These are phyloP conservation scores for Ophiosphaerella korrae DNA, from an alignment of 2,329 filamentous ascomycete genomes.

Conservation along the genomic window DNA sequence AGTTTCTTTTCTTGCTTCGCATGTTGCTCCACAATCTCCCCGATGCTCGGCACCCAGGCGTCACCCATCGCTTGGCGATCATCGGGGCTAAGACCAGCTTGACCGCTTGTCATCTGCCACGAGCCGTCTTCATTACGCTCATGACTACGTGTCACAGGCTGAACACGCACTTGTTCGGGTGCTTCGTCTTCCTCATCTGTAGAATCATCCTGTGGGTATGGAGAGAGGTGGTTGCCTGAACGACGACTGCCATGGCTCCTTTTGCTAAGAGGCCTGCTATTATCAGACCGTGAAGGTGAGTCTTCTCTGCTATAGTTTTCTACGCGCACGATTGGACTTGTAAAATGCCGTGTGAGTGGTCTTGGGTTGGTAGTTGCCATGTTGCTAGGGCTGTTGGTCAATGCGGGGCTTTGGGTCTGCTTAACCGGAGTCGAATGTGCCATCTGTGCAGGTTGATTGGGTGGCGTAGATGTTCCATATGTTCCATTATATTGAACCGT, in stretches of 20 bases:
- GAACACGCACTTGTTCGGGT: conserved; percentile 22
- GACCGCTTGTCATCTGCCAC: conserved; percentile 50
- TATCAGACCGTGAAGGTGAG: conserved; percentile 41
- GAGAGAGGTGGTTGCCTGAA: conserved; percentile 46
- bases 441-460: conserved; percentile 22
- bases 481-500: conserved; percentile 26
- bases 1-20: conserved; percentile 57
- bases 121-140: conserved; percentile 53
- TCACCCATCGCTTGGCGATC: conserved; percentile 50
- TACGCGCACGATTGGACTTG: conserved; percentile 47
- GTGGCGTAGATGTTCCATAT: conserved; percentile 31
- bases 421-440: conserved; percentile 38
- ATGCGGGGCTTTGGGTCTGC: conserved; percentile 46
- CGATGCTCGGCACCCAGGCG: conserved; percentile 54
- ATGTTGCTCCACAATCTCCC: conserved; percentile 56
- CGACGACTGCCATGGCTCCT: conserved; percentile 42
- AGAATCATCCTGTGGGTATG: conserved; percentile 41
- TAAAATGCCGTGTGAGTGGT: conserved; percentile 37
- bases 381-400: conserved; percentile 45
- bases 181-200: conserved; percentile 40
- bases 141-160: conserved; percentile 37
- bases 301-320: conserved; percentile 45
- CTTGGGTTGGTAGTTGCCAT: conserved; percentile 31
- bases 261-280: conserved; percentile 42
- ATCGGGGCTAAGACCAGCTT: conserved; percentile 54